Evolutionary conservation across 805 yeast genomes (phyloP).

Genomic region (Wickerhamiella domercqiae): DNA sequence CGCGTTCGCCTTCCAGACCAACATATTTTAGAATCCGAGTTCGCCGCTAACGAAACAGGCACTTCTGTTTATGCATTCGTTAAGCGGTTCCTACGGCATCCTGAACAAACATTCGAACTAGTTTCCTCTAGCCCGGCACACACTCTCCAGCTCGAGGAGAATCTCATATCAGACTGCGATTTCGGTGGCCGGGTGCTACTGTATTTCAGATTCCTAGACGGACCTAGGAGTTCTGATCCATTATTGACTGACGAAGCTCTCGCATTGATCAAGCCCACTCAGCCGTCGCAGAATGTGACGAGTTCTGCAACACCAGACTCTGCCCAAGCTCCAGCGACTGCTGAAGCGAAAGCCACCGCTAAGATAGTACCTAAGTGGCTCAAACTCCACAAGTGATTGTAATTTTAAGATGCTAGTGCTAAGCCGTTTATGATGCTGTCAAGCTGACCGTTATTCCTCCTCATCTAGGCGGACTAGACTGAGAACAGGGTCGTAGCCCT

Average conservation of each 20-base stretch:
- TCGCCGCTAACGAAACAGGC: constrained; percentile 32
- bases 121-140: constrained; percentile 35
- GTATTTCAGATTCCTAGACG: constrained; percentile 22
- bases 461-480: background rate
- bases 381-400: constrained; percentile 15
- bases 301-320: background rate
- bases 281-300: background rate
- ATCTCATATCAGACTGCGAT: constrained; percentile 26
- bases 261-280: constrained; percentile 1
- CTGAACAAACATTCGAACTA: constrained; percentile 26
- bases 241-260: constrained; percentile 12
- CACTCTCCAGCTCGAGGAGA: constrained; percentile 21
- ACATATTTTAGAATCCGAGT: constrained; percentile 34
- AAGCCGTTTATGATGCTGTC: no score
- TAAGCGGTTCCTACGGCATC: constrained; percentile 19
- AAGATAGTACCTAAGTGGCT: constrained; percentile 17
- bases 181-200: constrained; percentile 36
- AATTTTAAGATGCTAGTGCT: no score
- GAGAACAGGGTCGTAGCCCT: background rate
- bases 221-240: constrained; percentile 3
- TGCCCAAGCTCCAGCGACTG: constrained; percentile 1
- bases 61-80: constrained; percentile 24
- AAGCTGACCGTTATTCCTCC: no score
- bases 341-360: constrained; percentile 1
- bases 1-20: constrained; percentile 47